Evolutionary conservation across 75 land plant genomes (phyloP).

Genomic region (Pinus tabuliformis): DNA sequence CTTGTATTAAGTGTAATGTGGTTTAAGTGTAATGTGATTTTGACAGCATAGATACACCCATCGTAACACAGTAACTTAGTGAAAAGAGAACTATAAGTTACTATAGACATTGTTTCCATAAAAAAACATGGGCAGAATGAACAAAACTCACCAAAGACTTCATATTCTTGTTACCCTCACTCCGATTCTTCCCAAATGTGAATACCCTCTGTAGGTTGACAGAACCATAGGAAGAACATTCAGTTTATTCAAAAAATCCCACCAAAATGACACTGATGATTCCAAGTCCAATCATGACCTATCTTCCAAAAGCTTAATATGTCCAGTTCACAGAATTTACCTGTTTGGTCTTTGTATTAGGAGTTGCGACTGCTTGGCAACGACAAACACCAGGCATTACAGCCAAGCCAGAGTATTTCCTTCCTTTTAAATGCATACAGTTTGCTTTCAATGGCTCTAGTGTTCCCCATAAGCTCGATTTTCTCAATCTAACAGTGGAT

Average conservation of each 20-base stretch:
- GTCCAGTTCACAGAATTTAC: slow-evolving; percentile 11
- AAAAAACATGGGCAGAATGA: neutral
- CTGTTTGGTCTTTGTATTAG: slow-evolving; percentile 48
- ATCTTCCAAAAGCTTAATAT: neutral
- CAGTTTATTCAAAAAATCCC: neutral
- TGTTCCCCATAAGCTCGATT: slow-evolving; percentile 3
- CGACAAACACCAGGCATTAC: neutral
- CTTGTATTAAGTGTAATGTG: neutral
- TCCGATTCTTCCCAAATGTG: slow-evolving; percentile 90
- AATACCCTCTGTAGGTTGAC: slow-evolving; percentile 67
- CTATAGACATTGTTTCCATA: neutral
- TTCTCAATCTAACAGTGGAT: neutral
- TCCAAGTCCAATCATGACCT: neutral
- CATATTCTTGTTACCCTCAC: slow-evolving; percentile 96
- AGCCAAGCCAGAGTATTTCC: neutral
- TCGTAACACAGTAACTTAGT: neutral
- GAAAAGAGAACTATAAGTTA: neutral
- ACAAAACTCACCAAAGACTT: slow-evolving; percentile 70
- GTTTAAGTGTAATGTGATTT: neutral
- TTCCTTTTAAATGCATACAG: neutral
- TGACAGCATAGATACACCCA: neutral
- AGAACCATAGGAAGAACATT: neutral
- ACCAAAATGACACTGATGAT: neutral
- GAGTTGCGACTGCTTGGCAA: slow-evolving; percentile 32
- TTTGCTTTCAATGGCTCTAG: neutral